Evolutionary conservation across 805 yeast species (phyloP), one percentile per base, ranked within the genome.

Genomic region (Sungouiella thailandica): DNA sequence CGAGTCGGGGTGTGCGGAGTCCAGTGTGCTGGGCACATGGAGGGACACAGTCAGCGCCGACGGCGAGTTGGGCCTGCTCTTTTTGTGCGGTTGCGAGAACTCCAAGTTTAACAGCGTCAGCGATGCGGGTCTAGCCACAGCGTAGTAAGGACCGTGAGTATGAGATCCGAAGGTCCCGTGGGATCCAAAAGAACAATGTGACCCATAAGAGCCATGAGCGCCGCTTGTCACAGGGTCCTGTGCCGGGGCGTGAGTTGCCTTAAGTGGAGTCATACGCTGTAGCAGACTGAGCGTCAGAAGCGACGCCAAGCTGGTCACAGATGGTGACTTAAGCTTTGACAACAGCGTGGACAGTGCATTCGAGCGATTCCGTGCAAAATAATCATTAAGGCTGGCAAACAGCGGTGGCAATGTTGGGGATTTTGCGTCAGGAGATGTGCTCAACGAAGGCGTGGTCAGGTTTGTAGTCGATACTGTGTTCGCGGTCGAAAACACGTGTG

Each of bases 11-110:
- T 10, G 25, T 11, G 12, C 25, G 6, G 31, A 5, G 31, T 19
- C 7, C 17, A 27, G 31, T 23, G 39, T 17, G 37, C 30, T 28
- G 13, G 41, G 36, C 9, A 36, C 25, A 22, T 17, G 32, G n/a
- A n/a, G n/a, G n/a, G n/a, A n/a, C 23, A 36, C 32, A 10, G 40
- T 28, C 4, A 49, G 27, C 25, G 32, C 47, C 3, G 48, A 53
- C 15, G 77, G 77, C 8, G 75, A 68, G 47, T 60, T 68, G 19
- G 76, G 76, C 40, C 76, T 54, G 11, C 74, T 68, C 46, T 64
- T 68, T 52, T 69, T 71, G 19, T 36, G 29, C 13, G 53, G 51
- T 36, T 50, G 58, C 30, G 47, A 52, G 32, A 63, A 64, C 46
- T 65, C 71, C 26, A 63, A 43, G 47, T 62, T 62, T 34, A 58